Conservation (phyloP, 331 rosid genomes). For the Pyracantha coccinea region DNA sequence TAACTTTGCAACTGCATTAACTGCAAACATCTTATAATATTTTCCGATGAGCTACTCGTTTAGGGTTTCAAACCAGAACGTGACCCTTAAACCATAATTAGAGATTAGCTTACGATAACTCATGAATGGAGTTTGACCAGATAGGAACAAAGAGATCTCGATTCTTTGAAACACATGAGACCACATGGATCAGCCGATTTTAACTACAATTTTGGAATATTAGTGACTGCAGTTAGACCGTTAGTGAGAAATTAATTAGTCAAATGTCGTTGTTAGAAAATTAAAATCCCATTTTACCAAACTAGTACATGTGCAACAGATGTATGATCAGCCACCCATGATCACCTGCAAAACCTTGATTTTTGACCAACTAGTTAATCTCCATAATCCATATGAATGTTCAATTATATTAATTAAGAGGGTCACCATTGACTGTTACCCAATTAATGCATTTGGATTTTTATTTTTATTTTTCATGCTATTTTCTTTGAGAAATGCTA, state of each 20-base stretch:
- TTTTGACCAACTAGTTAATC: conserved; percentile 14
- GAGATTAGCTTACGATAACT: conserved; percentile 13
- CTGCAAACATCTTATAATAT: conserved; percentile 1
- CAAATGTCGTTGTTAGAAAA: conserved; percentile 6
- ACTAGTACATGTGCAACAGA: conserved; percentile 37
- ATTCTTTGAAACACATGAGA: conserved; percentile 61
- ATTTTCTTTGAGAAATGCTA: background rate
- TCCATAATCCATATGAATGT: background rate
- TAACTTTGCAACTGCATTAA: conserved; percentile 29
- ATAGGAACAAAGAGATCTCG: conserved; percentile 19
- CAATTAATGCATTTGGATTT: background rate
- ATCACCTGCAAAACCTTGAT: conserved; percentile 8
- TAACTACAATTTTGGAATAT: conserved; percentile 2
- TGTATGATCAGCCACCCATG: conserved; percentile 13
- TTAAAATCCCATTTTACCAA: conserved; percentile 17
- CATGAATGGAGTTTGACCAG: conserved; percentile 14
- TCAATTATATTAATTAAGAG: background rate
- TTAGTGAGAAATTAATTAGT: conserved; percentile 24
- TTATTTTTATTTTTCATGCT: background rate
- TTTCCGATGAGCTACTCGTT: background rate
- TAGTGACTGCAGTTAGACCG: conserved; percentile 12
- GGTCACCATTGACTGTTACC: conserved; percentile 15
- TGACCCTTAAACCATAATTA: background rate
- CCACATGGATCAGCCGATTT: conserved; percentile 60
- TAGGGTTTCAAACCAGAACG: background rate